These are phyloP conservation scores for Neoscytalidium dimidiatum DNA, from an alignment of 2,329 filamentous ascomycete species.

Conservation along the genomic window DNA sequence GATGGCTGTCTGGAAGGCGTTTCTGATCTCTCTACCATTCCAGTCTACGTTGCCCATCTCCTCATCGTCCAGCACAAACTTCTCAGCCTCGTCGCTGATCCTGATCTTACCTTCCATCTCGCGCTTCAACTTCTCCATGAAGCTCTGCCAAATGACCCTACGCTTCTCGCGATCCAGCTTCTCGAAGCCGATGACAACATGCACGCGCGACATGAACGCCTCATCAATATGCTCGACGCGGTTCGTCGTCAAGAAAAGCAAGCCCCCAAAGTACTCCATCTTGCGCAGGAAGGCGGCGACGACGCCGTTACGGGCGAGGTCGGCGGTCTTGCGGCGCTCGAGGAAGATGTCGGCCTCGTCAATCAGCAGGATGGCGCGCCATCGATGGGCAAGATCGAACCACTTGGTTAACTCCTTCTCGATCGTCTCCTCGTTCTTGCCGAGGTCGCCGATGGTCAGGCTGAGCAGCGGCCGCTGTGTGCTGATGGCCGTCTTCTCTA, in stretches of 20 bases:
- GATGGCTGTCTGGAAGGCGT: conserved; percentile 28
- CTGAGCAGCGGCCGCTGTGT: conserved; percentile 1
- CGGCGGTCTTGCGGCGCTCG: conserved; percentile 47
- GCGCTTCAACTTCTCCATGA: conserved; percentile 12
- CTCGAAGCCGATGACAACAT: conserved; percentile 19
- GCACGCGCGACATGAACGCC: conserved; percentile 21
- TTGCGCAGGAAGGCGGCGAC: conserved; percentile 22
- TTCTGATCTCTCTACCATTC: conserved; percentile 27
- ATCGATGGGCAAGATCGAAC: conserved; percentile 21
- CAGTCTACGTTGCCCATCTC: conserved; percentile 16
- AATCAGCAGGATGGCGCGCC: conserved; percentile 18
- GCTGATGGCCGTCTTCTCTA: conserved; percentile 1
- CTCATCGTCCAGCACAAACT: not conserved
- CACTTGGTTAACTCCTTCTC: conserved; percentile 23
- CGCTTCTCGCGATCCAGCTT: conserved; percentile 21
- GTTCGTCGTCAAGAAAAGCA: conserved; percentile 39
- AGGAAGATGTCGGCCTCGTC: conserved; percentile 47
- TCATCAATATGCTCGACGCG: conserved; percentile 33
- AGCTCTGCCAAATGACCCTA: conserved; percentile 3
- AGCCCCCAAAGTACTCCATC: conserved; percentile 25
- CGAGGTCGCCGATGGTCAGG: conserved; percentile 21
- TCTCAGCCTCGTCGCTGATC: not conserved
- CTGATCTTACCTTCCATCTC: conserved; percentile 2
- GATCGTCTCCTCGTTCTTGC: conserved; percentile 13
- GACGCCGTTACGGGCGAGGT: conserved; percentile 53